Conservation (phyloP, 1,139 yeast genomes). For the Magnusiomyces suaveolens region DNA sequence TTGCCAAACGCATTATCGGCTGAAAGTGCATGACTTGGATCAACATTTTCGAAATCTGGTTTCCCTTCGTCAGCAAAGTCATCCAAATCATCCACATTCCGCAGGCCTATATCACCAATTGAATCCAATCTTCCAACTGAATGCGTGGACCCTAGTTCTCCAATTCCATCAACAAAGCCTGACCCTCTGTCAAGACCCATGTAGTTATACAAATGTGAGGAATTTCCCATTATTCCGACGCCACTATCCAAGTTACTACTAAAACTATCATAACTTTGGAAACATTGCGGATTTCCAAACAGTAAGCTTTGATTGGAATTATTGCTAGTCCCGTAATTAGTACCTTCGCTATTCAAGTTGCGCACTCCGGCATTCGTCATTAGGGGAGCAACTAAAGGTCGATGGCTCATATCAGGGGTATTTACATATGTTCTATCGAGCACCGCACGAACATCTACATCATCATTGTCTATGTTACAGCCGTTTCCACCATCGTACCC, state of each 20-base stretch:
- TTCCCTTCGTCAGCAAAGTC: not conserved
- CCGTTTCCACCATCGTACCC: not conserved
- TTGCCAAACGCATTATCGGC: not conserved
- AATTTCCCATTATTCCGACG: not conserved
- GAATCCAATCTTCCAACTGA: not conserved
- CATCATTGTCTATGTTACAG: not conserved
- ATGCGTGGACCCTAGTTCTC: not conserved
- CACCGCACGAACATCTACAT: not conserved
- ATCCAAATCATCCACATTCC: not conserved
- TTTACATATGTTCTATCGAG: not conserved
- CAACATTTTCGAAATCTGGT: not conserved
- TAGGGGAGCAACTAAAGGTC: not conserved
- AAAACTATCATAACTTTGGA: not conserved
- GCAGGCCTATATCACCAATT: constrained; percentile 4
- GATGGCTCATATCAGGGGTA: not conserved
- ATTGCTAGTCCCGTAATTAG: not conserved
- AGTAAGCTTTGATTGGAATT: not conserved
- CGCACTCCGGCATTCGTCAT: not conserved
- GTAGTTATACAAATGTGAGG: not conserved
- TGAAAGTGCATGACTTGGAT: no score
- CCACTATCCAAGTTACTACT: not conserved
- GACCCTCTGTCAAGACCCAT: not conserved
- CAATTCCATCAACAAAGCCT: not conserved
- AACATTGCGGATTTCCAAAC: not conserved
- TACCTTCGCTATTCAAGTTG: not conserved